These are phyloP conservation scores for Phlebopus sp. DNA, from an alignment of 1,284 basidiomycete genomes.

Conservation along the genomic window DNA sequence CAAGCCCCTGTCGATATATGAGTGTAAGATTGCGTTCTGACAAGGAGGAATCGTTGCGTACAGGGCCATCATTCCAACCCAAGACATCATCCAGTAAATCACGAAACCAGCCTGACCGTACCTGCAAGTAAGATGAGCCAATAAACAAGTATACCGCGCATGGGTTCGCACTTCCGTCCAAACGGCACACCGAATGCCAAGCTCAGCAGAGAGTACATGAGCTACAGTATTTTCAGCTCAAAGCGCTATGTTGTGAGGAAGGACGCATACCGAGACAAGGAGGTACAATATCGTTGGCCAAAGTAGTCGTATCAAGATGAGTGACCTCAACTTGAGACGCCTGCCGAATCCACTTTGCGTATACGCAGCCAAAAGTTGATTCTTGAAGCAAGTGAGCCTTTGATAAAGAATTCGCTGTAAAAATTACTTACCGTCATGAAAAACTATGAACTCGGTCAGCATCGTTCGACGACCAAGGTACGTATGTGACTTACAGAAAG, in stretches of 20 bases:
- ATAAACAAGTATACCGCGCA: background rate
- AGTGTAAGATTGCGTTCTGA: background rate
- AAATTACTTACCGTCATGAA: slow-evolving; percentile 25
- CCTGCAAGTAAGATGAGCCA: slow-evolving; percentile 12
- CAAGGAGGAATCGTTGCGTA: slow-evolving; percentile 24
- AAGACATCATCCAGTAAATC: slow-evolving; percentile 75
- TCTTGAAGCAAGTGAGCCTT: slow-evolving; percentile 10
- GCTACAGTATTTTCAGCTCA: slow-evolving; percentile 15
- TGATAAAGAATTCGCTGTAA: slow-evolving; percentile 32
- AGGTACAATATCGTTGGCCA: slow-evolving; percentile 59
- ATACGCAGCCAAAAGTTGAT: slow-evolving; percentile 34
- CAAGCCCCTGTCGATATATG: slow-evolving; percentile 42
- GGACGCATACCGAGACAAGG: slow-evolving; percentile 51
- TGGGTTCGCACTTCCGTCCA: slow-evolving; percentile 39
- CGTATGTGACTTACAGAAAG: slow-evolving; percentile 40
- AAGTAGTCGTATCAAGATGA: slow-evolving; percentile 54
- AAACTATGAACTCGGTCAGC: slow-evolving; percentile 30
- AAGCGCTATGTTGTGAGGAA: background rate
- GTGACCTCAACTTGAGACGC: slow-evolving; percentile 49
- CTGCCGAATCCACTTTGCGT: slow-evolving; percentile 43
- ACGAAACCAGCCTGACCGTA: slow-evolving; percentile 63
- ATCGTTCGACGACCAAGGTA: slow-evolving; percentile 30
- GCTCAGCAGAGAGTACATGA: slow-evolving; percentile 63
- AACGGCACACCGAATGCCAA: slow-evolving; percentile 66
- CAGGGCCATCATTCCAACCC: slow-evolving; percentile 59